Conservation (phyloP, 306 rosid genomes). For the Dalbergia oliveri region DNA sequence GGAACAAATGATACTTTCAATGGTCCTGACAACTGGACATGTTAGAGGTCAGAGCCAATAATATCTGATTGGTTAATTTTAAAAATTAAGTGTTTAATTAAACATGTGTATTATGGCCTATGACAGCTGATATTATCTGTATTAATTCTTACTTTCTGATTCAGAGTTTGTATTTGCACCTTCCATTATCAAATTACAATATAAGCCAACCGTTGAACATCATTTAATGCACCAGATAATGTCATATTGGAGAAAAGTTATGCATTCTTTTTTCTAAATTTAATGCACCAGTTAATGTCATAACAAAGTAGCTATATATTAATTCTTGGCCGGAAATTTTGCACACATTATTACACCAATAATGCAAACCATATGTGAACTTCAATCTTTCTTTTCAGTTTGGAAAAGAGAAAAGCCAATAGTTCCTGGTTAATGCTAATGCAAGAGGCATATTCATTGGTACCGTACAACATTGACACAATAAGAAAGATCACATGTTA, state of each 20-base stretch:
- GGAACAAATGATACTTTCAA: neutral
- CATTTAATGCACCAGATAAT: neutral
- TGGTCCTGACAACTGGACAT: neutral
- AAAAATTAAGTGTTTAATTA: conserved; percentile 5
- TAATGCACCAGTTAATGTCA: neutral
- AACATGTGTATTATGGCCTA: neutral
- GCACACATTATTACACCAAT: neutral
- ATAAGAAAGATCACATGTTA: neutral
- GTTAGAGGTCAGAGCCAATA: neutral
- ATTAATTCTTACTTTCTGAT: conserved; percentile 28
- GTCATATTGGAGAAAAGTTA: neutral
- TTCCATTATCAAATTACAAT: neutral
- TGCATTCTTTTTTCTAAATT: neutral
- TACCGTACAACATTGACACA: neutral
- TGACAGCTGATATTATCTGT: conserved; percentile 34
- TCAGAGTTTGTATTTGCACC: conserved; percentile 1
- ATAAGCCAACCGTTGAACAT: conserved; percentile 3
- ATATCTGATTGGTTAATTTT: neutral
- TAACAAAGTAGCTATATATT: neutral
- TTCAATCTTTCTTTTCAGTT: neutral
- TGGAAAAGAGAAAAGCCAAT: neutral
- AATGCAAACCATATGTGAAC: neutral
- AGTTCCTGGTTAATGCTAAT: neutral
- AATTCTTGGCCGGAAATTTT: neutral
- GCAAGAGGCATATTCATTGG: neutral